Percentiles rank a stretch among this genome's conserved stretches.
Conservation (phyloP, 1,139 yeast genomes). For the Debaryomyces sp. region DNA sequence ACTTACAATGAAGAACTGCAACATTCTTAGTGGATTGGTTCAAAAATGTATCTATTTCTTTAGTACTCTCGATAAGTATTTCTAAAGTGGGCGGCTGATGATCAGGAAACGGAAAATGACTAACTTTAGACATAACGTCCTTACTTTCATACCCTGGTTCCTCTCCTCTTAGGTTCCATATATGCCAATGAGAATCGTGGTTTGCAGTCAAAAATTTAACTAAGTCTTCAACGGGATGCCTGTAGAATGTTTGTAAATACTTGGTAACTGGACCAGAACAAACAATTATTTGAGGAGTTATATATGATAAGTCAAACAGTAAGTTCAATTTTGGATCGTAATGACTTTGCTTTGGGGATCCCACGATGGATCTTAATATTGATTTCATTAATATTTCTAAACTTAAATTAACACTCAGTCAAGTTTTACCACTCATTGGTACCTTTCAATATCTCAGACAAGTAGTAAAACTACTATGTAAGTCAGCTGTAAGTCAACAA, state of each 20-base stretch:
- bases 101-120: constrained; percentile 66
- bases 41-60: constrained; percentile 50
- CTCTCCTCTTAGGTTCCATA: constrained; percentile 75
- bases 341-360: constrained; percentile 30
- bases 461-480: not conserved
- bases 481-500: not conserved
- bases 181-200: constrained; percentile 60
- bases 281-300: constrained; percentile 63
- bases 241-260: constrained; percentile 48
- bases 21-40: constrained; percentile 36
- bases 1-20: constrained; percentile 83
- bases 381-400: constrained; percentile 13
- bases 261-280: constrained; percentile 71
- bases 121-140: constrained; percentile 32
- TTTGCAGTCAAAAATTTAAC: constrained; percentile 47
- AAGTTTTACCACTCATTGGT: not conserved
- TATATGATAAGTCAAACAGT: constrained; percentile 62
- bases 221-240: constrained; percentile 58
- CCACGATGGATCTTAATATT: constrained; percentile 21
- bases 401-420: not conserved
- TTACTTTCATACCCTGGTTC: constrained; percentile 50
- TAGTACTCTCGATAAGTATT: constrained; percentile 45
- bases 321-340: constrained; percentile 23
- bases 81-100: constrained; percentile 75
- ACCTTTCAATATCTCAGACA: not conserved